Evolutionary conservation across 768 basidiomycete genomes (phyloP).

Genomic region (Rhizopogon roseolus): DNA sequence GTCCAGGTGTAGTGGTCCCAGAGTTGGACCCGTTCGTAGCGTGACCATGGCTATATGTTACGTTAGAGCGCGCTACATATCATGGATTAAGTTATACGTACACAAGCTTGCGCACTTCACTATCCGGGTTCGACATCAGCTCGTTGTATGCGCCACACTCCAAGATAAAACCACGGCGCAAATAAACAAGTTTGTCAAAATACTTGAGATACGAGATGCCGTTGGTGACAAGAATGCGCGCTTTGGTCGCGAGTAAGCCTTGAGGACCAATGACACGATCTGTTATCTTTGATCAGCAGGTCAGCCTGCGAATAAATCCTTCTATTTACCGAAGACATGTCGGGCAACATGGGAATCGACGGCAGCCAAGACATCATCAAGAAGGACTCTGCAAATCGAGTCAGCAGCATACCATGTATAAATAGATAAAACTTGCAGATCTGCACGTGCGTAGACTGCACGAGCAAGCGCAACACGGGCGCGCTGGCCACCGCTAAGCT

Average conservation of each 20-base stretch:
- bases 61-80: background rate
- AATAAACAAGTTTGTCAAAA: slow-evolving; percentile 69
- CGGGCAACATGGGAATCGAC: slow-evolving; percentile 86
- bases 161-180: slow-evolving; percentile 79
- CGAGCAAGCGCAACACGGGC: slow-evolving; percentile 82
- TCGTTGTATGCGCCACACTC: slow-evolving; percentile 66
- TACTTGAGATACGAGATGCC: slow-evolving; percentile 77
- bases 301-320: background rate
- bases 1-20: slow-evolving; percentile 48
- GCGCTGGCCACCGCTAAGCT: slow-evolving; percentile 82
- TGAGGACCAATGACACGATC: slow-evolving; percentile 85
- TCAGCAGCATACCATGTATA: background rate
- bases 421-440: slow-evolving; percentile 49
- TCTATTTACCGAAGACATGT: slow-evolving; percentile 66
- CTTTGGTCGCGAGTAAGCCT: slow-evolving; percentile 78
- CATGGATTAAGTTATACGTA: slow-evolving; percentile 28
- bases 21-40: slow-evolving; percentile 39
- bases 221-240: slow-evolving; percentile 83
- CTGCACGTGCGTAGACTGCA: slow-evolving; percentile 88
- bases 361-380: slow-evolving; percentile 88
- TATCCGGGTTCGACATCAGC: slow-evolving; percentile 53
- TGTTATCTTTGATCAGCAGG: slow-evolving; percentile 19
- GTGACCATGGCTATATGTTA: slow-evolving; percentile 36
- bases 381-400: slow-evolving; percentile 46
- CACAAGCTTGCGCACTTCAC: slow-evolving; percentile 75